phyloP scores from a whole-genome alignment of 2,329 filamentous ascomycete genomes.

The Mycosphaerella sp. region DNA sequence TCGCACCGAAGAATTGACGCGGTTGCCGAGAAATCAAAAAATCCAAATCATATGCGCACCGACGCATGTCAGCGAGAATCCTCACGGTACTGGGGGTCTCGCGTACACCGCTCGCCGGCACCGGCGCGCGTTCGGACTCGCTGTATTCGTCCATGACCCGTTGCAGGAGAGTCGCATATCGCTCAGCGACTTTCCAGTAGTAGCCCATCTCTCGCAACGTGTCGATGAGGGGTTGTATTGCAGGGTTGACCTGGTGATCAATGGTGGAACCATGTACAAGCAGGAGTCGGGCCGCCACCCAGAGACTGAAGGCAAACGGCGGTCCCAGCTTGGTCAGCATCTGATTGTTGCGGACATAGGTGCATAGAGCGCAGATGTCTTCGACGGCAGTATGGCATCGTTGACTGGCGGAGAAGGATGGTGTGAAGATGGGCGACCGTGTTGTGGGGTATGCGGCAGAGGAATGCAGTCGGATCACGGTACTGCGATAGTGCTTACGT shows the following conservation, averaged over 20 bases:
- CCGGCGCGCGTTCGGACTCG: conserved; percentile 60
- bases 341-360: conserved; percentile 67
- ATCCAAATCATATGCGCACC: conserved; percentile 84
- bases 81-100: conserved; percentile 76
- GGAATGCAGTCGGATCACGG: conserved; percentile 83
- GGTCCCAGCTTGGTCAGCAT: conserved; percentile 77
- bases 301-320: conserved; percentile 85
- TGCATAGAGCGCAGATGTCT: conserved; percentile 69
- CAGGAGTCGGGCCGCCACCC: conserved; percentile 81
- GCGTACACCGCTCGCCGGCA: conserved; percentile 57
- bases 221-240: conserved; percentile 75
- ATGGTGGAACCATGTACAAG: conserved; percentile 88
- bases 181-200: conserved; percentile 77
- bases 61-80: conserved; percentile 84
- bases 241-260: conserved; percentile 71
- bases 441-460: conserved; percentile 90
- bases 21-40: conserved; percentile 82
- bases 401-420: conserved; percentile 78
- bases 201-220: conserved; percentile 72
- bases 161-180: conserved; percentile 72
- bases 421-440: conserved; percentile 79
- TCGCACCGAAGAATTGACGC: conserved; percentile 36
- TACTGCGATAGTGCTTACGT: conserved; percentile 39
- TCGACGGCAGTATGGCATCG: conserved; percentile 77
- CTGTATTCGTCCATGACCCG: conserved; percentile 80